Evolutionary conservation across 331 rosid species (phyloP), one percentile per base, ranked within the genome.

Genomic region (Malus hybrid): DNA sequence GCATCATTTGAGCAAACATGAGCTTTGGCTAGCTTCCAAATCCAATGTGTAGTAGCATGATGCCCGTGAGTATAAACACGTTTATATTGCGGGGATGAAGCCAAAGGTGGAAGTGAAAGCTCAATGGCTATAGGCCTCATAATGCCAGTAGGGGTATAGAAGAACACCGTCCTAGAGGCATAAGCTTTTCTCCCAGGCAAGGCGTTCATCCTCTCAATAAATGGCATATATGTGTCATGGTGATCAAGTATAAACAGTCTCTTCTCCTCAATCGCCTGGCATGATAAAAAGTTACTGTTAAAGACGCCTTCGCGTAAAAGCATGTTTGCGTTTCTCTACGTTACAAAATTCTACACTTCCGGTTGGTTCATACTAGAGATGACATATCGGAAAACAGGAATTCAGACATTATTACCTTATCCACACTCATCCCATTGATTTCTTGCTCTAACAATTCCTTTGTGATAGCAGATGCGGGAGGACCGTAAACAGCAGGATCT

Each of bases 11-110:
- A 90, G 91, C 97, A 87, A 68, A 83, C 99, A 82, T 94, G 99
- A 79, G 99, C 99, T 83, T 94, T 94, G 52, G 97, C 97, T 64
- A 94, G 91, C 81, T 92, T 92, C 99, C 99, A 94, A 66, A 82
- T 83, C 99, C 99, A 94, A 78, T 90, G 83, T 6, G 88, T 60
- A 10, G 99, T 94, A 75, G 92, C 99, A 78, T 85, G 91, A 79
- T 90, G 93, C 24, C 97, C 97, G 10, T 89, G 93, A n/a, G 96
- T 86, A 80, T 89, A 88, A 53, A 94, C 91, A 63, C 16, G 78
- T 60, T 84, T 94, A 65, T 78, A 78, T 63, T 15, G 71, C 4
- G 63, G 86, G 6, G 96, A 90, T 7, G 88, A 85, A 44, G 81
- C 82, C 3, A 86, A 71, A 26, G 78, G 88, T 69, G 97, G 97